These are phyloP conservation scores for Paecilomyces sp. DNA, from an alignment of 2,329 filamentous ascomycete genomes.

Conservation along the genomic window DNA sequence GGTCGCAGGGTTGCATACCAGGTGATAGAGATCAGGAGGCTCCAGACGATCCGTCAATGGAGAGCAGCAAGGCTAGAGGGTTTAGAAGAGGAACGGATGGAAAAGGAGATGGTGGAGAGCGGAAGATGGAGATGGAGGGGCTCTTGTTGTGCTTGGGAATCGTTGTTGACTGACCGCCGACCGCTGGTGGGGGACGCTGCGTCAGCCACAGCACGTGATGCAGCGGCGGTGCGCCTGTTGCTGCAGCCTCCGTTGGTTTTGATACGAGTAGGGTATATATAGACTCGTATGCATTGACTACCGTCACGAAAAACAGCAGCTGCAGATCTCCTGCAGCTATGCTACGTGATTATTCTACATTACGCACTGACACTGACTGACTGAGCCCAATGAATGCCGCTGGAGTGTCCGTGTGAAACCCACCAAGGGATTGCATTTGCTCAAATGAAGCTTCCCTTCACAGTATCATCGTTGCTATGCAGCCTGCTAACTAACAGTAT, in stretches of 20 bases:
- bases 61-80: background rate
- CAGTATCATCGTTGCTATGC: background rate
- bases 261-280: too few species aligned
- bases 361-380: background rate
- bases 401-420: background rate
- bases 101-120: background rate
- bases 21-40: background rate
- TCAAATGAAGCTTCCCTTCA: background rate
- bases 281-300: background rate
- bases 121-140: background rate
- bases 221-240: background rate
- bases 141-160: background rate
- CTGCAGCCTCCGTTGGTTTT: background rate
- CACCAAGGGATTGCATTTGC: background rate
- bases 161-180: background rate
- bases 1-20: background rate
- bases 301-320: too few species aligned
- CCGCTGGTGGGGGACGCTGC: background rate
- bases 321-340: too few species aligned
- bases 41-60: background rate
- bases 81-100: background rate
- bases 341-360: too few species aligned
- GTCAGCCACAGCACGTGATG: slow-evolving; percentile 1
- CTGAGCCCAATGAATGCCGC: background rate
- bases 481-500: background rate